These are phyloP conservation scores for Byssochlamys sp. DNA, from an alignment of 2,329 filamentous ascomycete genomes.

Conservation along the genomic window DNA sequence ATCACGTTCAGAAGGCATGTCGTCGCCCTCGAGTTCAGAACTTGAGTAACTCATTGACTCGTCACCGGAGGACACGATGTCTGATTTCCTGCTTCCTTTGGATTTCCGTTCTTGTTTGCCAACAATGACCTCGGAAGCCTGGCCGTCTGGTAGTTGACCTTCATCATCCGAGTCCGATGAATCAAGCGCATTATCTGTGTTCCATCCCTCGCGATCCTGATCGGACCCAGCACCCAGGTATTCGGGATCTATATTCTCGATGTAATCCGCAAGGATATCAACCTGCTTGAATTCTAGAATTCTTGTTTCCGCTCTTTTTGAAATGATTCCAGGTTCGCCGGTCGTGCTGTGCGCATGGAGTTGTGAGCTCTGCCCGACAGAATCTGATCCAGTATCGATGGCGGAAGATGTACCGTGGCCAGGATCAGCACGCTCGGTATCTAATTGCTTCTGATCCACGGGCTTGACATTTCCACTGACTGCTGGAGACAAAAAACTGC, in stretches of 20 bases:
- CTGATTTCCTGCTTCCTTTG: background rate
- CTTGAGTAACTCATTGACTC: background rate
- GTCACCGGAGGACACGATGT: background rate
- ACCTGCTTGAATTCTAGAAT: background rate
- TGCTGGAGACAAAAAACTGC: background rate
- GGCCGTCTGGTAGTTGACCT: conserved; percentile 13
- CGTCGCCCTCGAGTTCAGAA: background rate
- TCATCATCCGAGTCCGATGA: conserved; percentile 3
- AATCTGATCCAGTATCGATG: background rate
- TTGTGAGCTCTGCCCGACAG: background rate
- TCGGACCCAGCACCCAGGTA: background rate
- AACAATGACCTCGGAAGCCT: background rate
- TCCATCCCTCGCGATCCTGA: background rate
- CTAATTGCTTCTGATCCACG: background rate
- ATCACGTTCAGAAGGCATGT: background rate
- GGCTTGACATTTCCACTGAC: background rate
- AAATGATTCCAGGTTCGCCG: background rate
- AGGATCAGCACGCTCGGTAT: background rate
- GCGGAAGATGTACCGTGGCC: background rate
- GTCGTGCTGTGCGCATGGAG: background rate
- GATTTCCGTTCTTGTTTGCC: conserved; percentile 5
- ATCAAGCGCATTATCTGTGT: background rate
- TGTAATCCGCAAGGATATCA: background rate
- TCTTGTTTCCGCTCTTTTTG: background rate
- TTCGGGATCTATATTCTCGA: background rate